phyloP scores from a whole-genome alignment of 108 stramenopile species.

The Ochromonas danica region DNA sequence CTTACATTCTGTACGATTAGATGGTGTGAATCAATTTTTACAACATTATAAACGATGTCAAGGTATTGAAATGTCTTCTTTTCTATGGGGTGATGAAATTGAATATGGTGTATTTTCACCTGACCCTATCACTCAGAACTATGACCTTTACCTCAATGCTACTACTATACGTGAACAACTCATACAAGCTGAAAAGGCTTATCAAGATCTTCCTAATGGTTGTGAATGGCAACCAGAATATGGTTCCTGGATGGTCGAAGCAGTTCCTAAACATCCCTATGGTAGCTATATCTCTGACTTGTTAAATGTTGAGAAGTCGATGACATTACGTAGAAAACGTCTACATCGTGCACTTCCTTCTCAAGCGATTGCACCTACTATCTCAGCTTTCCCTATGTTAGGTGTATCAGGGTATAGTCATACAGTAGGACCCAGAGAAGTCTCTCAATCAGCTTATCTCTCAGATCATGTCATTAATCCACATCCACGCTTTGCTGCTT shows the following conservation, averaged over 20 bases:
- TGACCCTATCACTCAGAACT: background rate
- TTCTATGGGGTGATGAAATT: conserved; percentile 20
- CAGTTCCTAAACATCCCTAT: conserved; percentile 87
- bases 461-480: conserved; percentile 94
- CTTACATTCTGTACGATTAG: background rate
- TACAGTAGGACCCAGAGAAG: conserved; percentile 62
- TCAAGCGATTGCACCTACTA: background rate
- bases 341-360: background rate
- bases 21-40: conserved; percentile 1
- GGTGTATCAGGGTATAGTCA: conserved; percentile 74
- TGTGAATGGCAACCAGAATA: conserved; percentile 71
- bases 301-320: conserved; percentile 41
- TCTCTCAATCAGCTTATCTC: conserved; percentile 80
- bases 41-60: background rate
- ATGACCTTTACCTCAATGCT: background rate
- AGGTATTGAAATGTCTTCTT: background rate
- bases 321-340: background rate
- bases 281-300: conserved; percentile 84
- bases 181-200: background rate
- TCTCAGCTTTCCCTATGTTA: conserved; percentile 31
- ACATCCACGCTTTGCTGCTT: conserved; percentile 94
- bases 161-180: background rate
- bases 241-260: conserved; percentile 98
- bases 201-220: conserved; percentile 5
- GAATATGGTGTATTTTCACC: background rate